phyloP scores from a whole-genome alignment of 176 grass and related monocot species.

The Puya raimondii region DNA sequence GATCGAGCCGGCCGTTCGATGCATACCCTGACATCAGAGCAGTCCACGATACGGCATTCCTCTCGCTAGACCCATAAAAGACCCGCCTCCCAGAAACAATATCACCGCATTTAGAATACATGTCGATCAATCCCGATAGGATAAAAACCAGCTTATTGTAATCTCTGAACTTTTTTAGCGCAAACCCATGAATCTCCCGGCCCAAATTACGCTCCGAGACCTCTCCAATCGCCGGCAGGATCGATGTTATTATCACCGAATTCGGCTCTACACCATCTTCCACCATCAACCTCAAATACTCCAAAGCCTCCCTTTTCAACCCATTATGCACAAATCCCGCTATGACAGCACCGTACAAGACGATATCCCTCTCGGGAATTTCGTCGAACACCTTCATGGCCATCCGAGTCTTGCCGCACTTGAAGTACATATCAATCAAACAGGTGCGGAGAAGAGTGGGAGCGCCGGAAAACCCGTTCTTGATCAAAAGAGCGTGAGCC shows the following conservation, averaged over 20 bases:
- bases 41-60: conserved; percentile 76
- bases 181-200: conserved; percentile 65
- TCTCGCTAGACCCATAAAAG: conserved; percentile 62
- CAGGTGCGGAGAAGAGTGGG: conserved; percentile 55
- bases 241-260: conserved; percentile 53
- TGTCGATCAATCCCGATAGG: conserved; percentile 62
- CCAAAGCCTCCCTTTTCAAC: conserved; percentile 63
- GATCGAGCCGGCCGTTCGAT: conserved; percentile 58
- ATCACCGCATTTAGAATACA: conserved; percentile 92
- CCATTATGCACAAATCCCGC: conserved; percentile 68
- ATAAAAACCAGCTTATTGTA: conserved; percentile 48
- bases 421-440: conserved; percentile 83
- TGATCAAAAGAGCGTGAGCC: conserved; percentile 57
- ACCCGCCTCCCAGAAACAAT: conserved; percentile 58
- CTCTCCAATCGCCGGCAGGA: conserved; percentile 62
- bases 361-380: conserved; percentile 70
- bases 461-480: conserved; percentile 52
- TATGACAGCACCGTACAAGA: conserved; percentile 62
- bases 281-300: conserved; percentile 75
- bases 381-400: conserved; percentile 83
- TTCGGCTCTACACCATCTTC: conserved; percentile 56
- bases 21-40: conserved; percentile 84
- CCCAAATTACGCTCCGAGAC: conserved; percentile 46
- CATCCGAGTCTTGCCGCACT: conserved; percentile 59
- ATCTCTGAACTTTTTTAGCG: conserved; percentile 54